phyloP scores from a whole-genome alignment of 1,139 yeast genomes.

The Candida tetrigidarum region DNA sequence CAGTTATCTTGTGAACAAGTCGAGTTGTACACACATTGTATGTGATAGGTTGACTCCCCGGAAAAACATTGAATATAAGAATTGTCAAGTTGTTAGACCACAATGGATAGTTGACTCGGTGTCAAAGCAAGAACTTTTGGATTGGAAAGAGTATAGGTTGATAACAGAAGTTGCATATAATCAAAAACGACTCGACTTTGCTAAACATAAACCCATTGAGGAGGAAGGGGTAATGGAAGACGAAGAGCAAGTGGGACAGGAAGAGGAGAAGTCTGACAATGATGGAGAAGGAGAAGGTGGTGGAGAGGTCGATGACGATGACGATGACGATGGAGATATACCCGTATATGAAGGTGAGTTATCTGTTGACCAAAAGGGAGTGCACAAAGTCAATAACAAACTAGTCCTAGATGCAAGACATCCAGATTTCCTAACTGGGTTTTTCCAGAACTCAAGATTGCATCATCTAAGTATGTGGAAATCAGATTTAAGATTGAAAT shows the following conservation, averaged over 20 bases:
- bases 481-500: conserved; percentile 67
- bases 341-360: conserved; percentile 13
- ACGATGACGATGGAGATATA: conserved; percentile 13
- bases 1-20: conserved; percentile 68
- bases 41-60: conserved; percentile 81
- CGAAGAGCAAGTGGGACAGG: too few relatives aligned
- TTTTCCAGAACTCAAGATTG: conserved; percentile 79
- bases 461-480: conserved; percentile 93
- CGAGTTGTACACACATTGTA: conserved; percentile 80
- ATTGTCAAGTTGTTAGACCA: conserved; percentile 79
- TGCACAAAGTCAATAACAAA: conserved; percentile 15
- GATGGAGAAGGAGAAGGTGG: conserved; percentile 2
- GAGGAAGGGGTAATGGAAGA: too few relatives aligned
- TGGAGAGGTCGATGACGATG: conserved; percentile 13
- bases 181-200: conserved; percentile 43
- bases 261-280: conserved; percentile 14
- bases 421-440: conserved; percentile 72
- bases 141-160: conserved; percentile 70
- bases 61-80: conserved; percentile 64
- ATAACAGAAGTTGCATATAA: conserved; percentile 57
- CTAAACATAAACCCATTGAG: background rate
- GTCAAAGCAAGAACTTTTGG: conserved; percentile 45
- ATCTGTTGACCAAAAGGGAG: conserved; percentile 12
- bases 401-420: conserved; percentile 61
- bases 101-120: conserved; percentile 80